Conservation (phyloP, 495 filamentous ascomycete genomes). For the Penicillium diatomitis region DNA sequence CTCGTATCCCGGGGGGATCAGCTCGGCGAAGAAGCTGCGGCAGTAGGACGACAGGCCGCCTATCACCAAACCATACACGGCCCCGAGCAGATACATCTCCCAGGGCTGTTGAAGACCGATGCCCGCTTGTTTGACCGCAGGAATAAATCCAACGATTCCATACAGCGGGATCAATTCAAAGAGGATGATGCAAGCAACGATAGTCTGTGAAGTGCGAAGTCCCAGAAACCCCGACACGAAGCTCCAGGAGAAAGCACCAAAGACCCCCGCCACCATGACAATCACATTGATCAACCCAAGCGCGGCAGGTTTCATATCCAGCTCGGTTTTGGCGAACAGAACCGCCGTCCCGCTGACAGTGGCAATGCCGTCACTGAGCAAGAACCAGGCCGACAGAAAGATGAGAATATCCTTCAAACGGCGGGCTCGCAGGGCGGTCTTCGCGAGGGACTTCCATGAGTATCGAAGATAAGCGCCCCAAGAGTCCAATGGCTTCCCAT, state of each 20-base stretch:
- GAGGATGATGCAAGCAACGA: slow-evolving; percentile 77
- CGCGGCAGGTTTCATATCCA: slow-evolving; percentile 79
- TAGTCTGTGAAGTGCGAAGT: slow-evolving; percentile 72
- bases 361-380: slow-evolving; percentile 87
- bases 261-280: slow-evolving; percentile 68
- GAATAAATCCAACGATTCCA: slow-evolving; percentile 81
- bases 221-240: slow-evolving; percentile 56
- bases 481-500: slow-evolving; percentile 32
- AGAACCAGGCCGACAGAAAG: slow-evolving; percentile 88
- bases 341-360: slow-evolving; percentile 93
- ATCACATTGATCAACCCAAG: slow-evolving; percentile 93
- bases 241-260: slow-evolving; percentile 87
- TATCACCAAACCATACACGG: slow-evolving; percentile 86
- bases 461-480: slow-evolving; percentile 61
- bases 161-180: slow-evolving; percentile 93
- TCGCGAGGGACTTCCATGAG: slow-evolving; percentile 77
- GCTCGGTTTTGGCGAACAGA: slow-evolving; percentile 87
- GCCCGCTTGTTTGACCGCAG: slow-evolving; percentile 64
- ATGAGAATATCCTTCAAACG: slow-evolving; percentile 76
- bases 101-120: slow-evolving; percentile 84
- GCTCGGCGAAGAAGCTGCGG: slow-evolving; percentile 81
- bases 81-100: slow-evolving; percentile 94
- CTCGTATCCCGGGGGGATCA: slow-evolving; percentile 89
- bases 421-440: slow-evolving; percentile 68
- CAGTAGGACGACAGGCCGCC: slow-evolving; percentile 92